Evolutionary conservation across 1,139 yeast species (phyloP).

Genomic region (Saccharomyces uvarum): DNA sequence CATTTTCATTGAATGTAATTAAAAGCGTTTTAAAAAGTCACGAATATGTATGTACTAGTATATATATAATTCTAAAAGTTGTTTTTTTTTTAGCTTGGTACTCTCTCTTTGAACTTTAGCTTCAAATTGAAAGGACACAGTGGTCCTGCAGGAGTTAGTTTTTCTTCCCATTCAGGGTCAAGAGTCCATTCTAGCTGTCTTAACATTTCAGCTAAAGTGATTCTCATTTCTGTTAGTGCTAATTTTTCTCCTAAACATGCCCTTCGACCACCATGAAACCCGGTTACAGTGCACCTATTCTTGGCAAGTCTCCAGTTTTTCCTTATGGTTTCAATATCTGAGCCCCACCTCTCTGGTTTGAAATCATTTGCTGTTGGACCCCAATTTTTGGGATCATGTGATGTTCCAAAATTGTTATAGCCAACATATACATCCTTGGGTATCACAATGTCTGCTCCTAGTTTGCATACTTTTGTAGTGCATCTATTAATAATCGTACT

Average conservation of each 20-base stretch:
- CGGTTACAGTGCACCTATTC: slow-evolving; percentile 40
- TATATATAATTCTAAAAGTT: not conserved
- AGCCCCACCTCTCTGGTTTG: slow-evolving; percentile 54
- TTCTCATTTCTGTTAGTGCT: slow-evolving; percentile 43
- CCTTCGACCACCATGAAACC: slow-evolving; percentile 55
- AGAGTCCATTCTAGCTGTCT: slow-evolving; percentile 33
- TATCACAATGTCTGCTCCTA: slow-evolving; percentile 40
- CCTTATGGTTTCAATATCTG: slow-evolving; percentile 33
- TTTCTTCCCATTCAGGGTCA: slow-evolving; percentile 44
- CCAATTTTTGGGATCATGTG: slow-evolving; percentile 46
- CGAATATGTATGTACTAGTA: not conserved
- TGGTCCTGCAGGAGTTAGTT: slow-evolving; percentile 44
- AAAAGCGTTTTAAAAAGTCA: not conserved
- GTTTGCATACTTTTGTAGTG: slow-evolving; percentile 35
- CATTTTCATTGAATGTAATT: not conserved
- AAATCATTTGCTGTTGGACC: slow-evolving; percentile 44
- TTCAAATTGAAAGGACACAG: slow-evolving; percentile 33
- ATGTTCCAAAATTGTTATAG: slow-evolving; percentile 50
- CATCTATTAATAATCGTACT: slow-evolving; percentile 50
- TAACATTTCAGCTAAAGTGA: slow-evolving; percentile 36
- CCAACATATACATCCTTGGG: slow-evolving; percentile 54
- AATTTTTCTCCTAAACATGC: slow-evolving; percentile 58
- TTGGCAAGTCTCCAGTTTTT: slow-evolving; percentile 40
- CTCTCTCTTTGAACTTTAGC: slow-evolving; percentile 15
- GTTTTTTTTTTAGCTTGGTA: not conserved